Evolutionary conservation across 768 basidiomycete species (phyloP).

Genomic region (Pseudohyphozyma bogoriensis): DNA sequence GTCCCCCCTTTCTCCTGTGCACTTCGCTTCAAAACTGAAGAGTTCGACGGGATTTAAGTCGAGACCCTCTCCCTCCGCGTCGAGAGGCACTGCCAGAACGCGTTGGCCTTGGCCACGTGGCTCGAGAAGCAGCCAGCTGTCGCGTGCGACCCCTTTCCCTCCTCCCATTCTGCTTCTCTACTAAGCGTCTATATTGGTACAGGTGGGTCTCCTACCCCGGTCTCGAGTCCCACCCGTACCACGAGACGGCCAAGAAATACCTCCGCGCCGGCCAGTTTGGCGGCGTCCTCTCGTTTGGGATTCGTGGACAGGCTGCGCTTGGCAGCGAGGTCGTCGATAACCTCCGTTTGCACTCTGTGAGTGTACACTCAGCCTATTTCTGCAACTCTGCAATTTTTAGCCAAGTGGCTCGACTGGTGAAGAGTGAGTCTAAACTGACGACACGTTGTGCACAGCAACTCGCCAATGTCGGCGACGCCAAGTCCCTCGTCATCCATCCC

Average conservation of each 20-base stretch:
- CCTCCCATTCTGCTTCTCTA: not conserved
- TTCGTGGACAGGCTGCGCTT: conserved; percentile 17
- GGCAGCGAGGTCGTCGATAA: conserved; percentile 50
- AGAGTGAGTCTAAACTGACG: no score
- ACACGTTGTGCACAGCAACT: no score
- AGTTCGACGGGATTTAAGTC: conserved; percentile 32
- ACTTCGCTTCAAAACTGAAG: not conserved
- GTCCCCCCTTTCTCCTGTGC: not conserved
- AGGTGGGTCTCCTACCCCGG: conserved; percentile 63
- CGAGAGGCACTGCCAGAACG: conserved; percentile 62
- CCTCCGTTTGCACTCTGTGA: conserved; percentile 58
- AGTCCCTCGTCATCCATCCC: conserved; percentile 47
- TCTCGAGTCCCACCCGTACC: conserved; percentile 51
- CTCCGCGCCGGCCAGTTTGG: conserved; percentile 43
- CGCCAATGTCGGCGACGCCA: conserved; percentile 43
- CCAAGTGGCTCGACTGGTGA: no score
- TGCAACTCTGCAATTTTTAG: no score
- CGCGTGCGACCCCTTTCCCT: conserved; percentile 41
- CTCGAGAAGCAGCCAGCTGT: conserved; percentile 58
- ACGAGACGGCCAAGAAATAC: conserved; percentile 47
- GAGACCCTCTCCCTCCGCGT: conserved; percentile 65
- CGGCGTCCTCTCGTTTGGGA: conserved; percentile 62
- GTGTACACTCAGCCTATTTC: no score
- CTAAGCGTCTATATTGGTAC: not conserved
- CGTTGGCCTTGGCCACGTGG: conserved; percentile 56